Percentiles rank a stretch among this genome's conserved stretches.
These are phyloP conservation scores for Penicillium nucicola DNA, from an alignment of 495 filamentous ascomycete genomes.

Conservation along the genomic window DNA sequence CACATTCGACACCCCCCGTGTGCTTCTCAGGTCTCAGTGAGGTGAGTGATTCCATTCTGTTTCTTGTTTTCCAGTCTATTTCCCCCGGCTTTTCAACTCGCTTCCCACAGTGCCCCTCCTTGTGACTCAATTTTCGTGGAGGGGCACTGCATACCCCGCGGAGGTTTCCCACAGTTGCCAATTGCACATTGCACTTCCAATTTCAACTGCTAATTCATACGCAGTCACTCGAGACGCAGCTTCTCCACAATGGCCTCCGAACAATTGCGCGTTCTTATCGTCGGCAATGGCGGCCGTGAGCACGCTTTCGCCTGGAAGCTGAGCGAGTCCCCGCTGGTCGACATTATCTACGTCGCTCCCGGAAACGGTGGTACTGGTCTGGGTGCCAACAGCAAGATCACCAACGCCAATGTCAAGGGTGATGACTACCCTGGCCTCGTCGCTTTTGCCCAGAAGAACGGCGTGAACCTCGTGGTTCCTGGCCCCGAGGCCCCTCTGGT, in stretches of 20 bases:
- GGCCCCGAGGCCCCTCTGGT: conserved; percentile 95
- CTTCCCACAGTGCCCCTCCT: not conserved
- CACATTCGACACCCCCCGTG: conserved; percentile 11
- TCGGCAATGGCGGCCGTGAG: conserved; percentile 92
- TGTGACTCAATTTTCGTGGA: conserved; percentile 7
- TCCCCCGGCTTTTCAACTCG: not conserved
- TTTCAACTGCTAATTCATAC: conserved; percentile 9
- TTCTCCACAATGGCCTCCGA: conserved; percentile 40
- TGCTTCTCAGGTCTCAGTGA: conserved; percentile 32
- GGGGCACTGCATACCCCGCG: conserved; percentile 29
- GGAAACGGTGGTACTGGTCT: conserved; percentile 89
- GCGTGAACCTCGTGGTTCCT: conserved; percentile 81
- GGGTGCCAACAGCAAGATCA: conserved; percentile 60
- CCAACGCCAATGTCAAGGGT: conserved; percentile 67
- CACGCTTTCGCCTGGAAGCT: conserved; percentile 96
- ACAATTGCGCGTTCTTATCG: conserved; percentile 66
- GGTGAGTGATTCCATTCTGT: conserved; percentile 20
- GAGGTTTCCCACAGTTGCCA: conserved; percentile 14
- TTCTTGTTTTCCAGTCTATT: not conserved
- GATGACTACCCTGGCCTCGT: conserved; percentile 78
- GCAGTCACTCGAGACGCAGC: conserved; percentile 34
- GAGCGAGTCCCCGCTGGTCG: conserved; percentile 65
- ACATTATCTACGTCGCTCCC: conserved; percentile 48
- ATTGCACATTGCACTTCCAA: too few species aligned
- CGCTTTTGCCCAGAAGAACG: conserved; percentile 64